Percentiles rank a stretch among this genome's conserved stretches.
Conservation (phyloP, 2,329 filamentous ascomycete species). For the Cytospora leucostoma region DNA sequence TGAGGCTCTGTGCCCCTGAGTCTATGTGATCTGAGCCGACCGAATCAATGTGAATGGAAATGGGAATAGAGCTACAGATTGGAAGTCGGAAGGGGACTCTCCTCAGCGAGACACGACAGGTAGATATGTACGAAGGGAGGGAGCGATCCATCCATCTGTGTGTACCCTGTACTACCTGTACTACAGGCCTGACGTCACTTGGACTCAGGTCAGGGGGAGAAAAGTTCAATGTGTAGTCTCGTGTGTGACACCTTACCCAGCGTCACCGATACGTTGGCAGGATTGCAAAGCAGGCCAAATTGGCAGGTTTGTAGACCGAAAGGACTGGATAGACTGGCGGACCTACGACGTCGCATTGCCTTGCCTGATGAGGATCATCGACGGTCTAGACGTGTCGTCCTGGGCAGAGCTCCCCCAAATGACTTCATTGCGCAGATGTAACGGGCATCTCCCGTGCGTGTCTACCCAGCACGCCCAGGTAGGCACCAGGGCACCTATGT, state of each 20-base stretch:
- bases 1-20: background rate
- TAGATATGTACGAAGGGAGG: background rate
- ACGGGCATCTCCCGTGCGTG: background rate
- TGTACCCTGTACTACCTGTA: background rate
- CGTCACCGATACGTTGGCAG: background rate
- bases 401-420: background rate
- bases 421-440: background rate
- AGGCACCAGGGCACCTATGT: background rate
- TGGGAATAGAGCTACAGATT: background rate
- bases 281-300: background rate
- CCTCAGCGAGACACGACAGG: background rate
- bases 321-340: too few species aligned
- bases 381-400: background rate
- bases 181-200: conserved; percentile 6
- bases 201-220: background rate
- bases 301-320: background rate
- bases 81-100: background rate
- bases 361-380: background rate
- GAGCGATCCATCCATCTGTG: background rate
- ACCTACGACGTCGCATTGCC: background rate
- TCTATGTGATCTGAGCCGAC: background rate
- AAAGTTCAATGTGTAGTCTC: background rate
- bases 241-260: background rate
- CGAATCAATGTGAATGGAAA: background rate
- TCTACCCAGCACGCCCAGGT: background rate